phyloP scores from a whole-genome alignment of 2,329 filamentous ascomycete species.

The Stemphylium vesicarium region DNA sequence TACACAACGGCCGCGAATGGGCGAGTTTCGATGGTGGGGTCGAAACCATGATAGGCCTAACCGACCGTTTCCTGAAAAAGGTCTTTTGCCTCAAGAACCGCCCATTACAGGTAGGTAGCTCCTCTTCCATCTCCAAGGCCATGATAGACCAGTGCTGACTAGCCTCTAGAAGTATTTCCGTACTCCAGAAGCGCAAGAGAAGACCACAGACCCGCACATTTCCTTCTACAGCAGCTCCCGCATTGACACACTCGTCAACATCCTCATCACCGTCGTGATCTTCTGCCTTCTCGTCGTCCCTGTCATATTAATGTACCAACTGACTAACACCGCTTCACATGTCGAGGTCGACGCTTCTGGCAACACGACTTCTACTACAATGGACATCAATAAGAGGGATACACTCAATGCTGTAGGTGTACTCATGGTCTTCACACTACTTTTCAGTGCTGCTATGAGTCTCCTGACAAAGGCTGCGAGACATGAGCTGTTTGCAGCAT shows the following conservation, averaged over 20 bases:
- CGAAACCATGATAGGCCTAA: conserved; percentile 40
- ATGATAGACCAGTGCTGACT: not conserved
- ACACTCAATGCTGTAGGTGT: conserved; percentile 52
- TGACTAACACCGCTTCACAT: conserved; percentile 34
- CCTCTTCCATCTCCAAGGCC: not conserved
- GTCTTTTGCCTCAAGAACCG: conserved; percentile 28
- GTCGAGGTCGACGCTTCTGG: not conserved
- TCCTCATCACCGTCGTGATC: conserved; percentile 53
- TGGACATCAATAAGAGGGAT: conserved; percentile 25
- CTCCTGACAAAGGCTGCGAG: conserved; percentile 45
- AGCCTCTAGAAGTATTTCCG: conserved; percentile 43
- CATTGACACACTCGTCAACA: conserved; percentile 50
- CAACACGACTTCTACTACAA: not conserved
- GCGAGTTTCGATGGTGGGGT: conserved; percentile 51
- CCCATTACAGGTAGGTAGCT: conserved; percentile 34
- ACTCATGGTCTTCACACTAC: conserved; percentile 51
- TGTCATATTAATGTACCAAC: conserved; percentile 49
- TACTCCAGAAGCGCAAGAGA: conserved; percentile 48
- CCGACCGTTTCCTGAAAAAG: conserved; percentile 32
- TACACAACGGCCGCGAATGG: conserved; percentile 50
- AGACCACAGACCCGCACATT: conserved; percentile 44
- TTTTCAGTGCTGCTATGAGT: conserved; percentile 48
- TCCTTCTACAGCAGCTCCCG: conserved; percentile 47
- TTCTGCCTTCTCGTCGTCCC: conserved; percentile 52
- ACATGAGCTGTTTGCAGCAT: conserved; percentile 49